These are phyloP conservation scores for Globisporangium apiculatum DNA, from an alignment of 352 stramenopile species.

Conservation along the genomic window DNA sequence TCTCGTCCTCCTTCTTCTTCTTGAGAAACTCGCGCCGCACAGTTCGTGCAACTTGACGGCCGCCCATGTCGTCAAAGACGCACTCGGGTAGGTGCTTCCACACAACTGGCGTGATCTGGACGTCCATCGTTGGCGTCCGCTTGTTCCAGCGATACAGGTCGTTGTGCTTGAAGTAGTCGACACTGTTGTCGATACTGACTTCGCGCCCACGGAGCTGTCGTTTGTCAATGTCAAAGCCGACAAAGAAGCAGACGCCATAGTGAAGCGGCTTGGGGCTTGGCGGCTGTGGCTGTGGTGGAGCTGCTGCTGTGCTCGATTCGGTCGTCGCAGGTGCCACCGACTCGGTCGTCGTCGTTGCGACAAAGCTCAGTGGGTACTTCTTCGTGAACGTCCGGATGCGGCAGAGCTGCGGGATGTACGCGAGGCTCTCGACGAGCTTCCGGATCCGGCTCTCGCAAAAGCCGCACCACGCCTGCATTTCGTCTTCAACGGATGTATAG, in stretches of 20 bases:
- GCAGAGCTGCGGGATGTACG: conserved; percentile 76
- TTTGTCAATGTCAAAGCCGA: conserved; percentile 81
- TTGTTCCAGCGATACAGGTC: conserved; percentile 88
- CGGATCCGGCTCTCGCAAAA: conserved; percentile 92
- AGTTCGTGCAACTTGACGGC: conserved; percentile 43
- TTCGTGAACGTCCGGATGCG: conserved; percentile 80
- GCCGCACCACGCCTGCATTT: conserved; percentile 91
- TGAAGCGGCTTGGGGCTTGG: conserved; percentile 27
- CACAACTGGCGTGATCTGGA: conserved; percentile 75
- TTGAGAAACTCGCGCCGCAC: conserved; percentile 71
- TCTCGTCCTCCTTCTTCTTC: conserved; percentile 85
- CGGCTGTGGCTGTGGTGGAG: not conserved
- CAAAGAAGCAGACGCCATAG: conserved; percentile 79
- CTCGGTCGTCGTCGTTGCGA: conserved; percentile 21
- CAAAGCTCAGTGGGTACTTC: conserved; percentile 71
- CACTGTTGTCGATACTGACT: conserved; percentile 80
- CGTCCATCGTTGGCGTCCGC: conserved; percentile 78
- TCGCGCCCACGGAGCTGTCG: conserved; percentile 68
- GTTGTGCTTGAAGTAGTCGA: conserved; percentile 88
- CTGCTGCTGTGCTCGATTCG: not conserved
- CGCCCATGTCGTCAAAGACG: conserved; percentile 86
- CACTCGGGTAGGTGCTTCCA: conserved; percentile 82
- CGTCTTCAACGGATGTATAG: conserved; percentile 79
- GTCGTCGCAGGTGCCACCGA: conserved; percentile 7
- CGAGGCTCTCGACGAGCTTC: conserved; percentile 85